Conservation (phyloP, 2,329 filamentous ascomycete genomes). For the Cercospora citrullina region DNA sequence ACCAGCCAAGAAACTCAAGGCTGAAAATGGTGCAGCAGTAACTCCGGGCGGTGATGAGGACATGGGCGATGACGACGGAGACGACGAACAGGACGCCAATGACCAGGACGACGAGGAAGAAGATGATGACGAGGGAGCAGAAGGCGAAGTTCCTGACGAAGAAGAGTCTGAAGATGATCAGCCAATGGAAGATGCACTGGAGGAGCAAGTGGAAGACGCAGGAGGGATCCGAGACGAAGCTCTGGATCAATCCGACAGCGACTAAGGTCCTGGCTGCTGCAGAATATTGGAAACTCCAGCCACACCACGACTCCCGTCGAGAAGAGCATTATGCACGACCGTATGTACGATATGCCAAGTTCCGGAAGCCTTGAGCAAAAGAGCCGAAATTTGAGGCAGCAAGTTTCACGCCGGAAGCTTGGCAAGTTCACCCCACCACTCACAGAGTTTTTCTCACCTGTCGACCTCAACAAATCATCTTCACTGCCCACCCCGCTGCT, state of each 20-base stretch:
- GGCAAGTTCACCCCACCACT: background rate
- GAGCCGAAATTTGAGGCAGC: background rate
- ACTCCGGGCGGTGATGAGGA: slow-evolving; percentile 49
- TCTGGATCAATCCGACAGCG: slow-evolving; percentile 39
- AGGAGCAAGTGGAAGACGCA: slow-evolving; percentile 58
- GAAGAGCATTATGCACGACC: background rate
- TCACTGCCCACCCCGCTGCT: background rate
- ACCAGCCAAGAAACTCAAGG: slow-evolving; percentile 54
- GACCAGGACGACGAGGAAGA: slow-evolving; percentile 52
- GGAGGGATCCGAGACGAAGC: slow-evolving; percentile 43
- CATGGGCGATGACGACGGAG: slow-evolving; percentile 52
- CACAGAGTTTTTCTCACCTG: background rate
- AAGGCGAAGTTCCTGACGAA: slow-evolving; percentile 53
- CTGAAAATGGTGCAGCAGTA: slow-evolving; percentile 41
- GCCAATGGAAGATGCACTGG: slow-evolving; percentile 32
- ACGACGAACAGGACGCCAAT: slow-evolving; percentile 57
- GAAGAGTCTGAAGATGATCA: slow-evolving; percentile 50
- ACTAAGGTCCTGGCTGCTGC: slow-evolving; percentile 22
- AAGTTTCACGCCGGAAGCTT: background rate
- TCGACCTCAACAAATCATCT: background rate
- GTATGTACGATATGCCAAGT: slow-evolving; percentile 4
- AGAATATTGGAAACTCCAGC: background rate
- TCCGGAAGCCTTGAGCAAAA: background rate
- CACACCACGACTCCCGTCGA: background rate
- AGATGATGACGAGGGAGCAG: slow-evolving; percentile 37